Evolutionary conservation across 2,329 filamentous ascomycete genomes (phyloP), one percentile per base, ranked within the genome.

Genomic region (Hypoxylon sp.): DNA sequence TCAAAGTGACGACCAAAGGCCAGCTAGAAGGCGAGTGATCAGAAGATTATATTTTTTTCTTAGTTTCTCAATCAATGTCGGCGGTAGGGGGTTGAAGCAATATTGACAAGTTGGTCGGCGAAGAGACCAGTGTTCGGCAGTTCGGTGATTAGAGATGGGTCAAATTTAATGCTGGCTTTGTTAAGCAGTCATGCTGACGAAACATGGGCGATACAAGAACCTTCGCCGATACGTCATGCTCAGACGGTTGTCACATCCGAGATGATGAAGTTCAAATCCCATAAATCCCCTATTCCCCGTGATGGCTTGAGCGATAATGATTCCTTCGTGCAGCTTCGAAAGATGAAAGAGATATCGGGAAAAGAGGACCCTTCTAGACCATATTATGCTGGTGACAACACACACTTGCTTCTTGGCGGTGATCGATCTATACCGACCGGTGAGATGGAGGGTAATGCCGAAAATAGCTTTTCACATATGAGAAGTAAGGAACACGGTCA

Each of bases 181-280:
- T 23, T 27, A 50, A 27, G 46, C 37, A 47, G 54, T 57, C 40
- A 44, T 57, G 54, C 57, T 52, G 54, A 55, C 51, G 50, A 35
- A 51, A 50, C 50, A 27, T 52, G 15, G 4, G 29, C 26, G 27
- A 57, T 59, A 58, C 49, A 55, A 40, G 44, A 31, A 36, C 53
- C 29, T 40, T 27, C 45, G 37, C 21, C 43, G 60, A 19, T 61
- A 58, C 59, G 59, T 63, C 60, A 64, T 60, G 52, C 52, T 46
- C 53, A 45, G 47, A 21, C 48, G 35, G 56, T 55, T 37, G 62
- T 57, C 56, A 54, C 57, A 42, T 41, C 38, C 12, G 42, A 32
- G 30, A 29, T 32, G 42, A 40, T 25, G 40, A 48, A 35, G 31
- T 55, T 58, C 55, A 58, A 58, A 58, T 52, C 58, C 57, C 59